Conservation (phyloP, 345 rosid genomes). For the Lepidium sativum region DNA sequence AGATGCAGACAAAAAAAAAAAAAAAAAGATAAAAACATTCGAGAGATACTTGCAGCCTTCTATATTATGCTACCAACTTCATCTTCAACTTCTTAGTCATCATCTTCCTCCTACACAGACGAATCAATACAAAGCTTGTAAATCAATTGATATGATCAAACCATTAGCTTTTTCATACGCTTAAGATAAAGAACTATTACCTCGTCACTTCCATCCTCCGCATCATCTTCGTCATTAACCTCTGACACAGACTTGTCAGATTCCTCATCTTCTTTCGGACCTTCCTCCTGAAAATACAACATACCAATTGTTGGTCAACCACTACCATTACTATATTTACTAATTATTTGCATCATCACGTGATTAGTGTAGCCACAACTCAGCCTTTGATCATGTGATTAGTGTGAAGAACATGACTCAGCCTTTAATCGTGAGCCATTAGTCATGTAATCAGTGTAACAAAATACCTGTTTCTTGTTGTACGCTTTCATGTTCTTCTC, state of each 20-base stretch:
- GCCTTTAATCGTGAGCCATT: neutral
- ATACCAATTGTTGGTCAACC: neutral
- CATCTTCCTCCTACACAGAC: slow-evolving; percentile 58
- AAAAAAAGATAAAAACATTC: neutral
- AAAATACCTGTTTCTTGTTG: slow-evolving; percentile 60
- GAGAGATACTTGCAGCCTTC: slow-evolving; percentile 22
- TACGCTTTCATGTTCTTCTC: slow-evolving; percentile 92
- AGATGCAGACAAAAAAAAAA: neutral
- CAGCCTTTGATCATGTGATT: neutral
- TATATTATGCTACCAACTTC: slow-evolving; percentile 19
- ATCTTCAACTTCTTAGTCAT: slow-evolving; percentile 49
- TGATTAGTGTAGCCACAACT: too few relatives aligned
- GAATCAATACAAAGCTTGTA: neutral
- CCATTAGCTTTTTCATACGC: too few relatives aligned
- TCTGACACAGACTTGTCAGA: slow-evolving; percentile 95
- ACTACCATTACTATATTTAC: neutral
- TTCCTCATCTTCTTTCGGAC: slow-evolving; percentile 64
- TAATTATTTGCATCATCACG: neutral
- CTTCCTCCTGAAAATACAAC: slow-evolving; percentile 51
- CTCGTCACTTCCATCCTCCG: slow-evolving; percentile 74
- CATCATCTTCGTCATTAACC: slow-evolving; percentile 83
- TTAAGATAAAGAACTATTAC: too few relatives aligned
- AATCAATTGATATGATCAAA: neutral
- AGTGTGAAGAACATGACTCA: too few relatives aligned
- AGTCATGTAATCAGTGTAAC: neutral